phyloP scores from a whole-genome alignment of 1,139 yeast species.

The Suhomyces choctaworum region DNA sequence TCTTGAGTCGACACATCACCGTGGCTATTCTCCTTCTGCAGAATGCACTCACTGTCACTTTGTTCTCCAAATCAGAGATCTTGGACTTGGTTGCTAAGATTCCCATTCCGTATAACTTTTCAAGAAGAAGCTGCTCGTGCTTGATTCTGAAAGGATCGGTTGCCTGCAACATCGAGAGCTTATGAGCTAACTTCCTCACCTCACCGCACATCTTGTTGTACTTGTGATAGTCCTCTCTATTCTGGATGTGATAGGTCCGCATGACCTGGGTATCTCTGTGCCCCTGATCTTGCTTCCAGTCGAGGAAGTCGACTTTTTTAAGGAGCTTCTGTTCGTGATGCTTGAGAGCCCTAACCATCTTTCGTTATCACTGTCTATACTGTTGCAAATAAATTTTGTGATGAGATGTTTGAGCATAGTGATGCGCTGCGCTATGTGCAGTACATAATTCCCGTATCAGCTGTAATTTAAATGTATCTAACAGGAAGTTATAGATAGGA shows the following conservation, averaged over 20 bases:
- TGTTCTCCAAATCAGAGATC: slow-evolving; percentile 89
- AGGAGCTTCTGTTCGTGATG: slow-evolving; percentile 94
- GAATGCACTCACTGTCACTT: slow-evolving; percentile 85
- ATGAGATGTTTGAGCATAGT: slow-evolving; percentile 5
- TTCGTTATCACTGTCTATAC: too few species aligned
- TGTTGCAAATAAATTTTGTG: slow-evolving; percentile 11
- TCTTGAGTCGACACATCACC: slow-evolving; percentile 89
- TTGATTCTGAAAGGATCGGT: slow-evolving; percentile 81
- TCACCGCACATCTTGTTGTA: slow-evolving; percentile 92
- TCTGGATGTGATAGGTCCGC: slow-evolving; percentile 90
- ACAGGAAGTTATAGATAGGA: too few species aligned
- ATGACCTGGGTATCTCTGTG: slow-evolving; percentile 95
- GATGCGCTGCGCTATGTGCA: background rate
- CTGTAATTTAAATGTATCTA: too few species aligned
- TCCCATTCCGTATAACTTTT: slow-evolving; percentile 87
- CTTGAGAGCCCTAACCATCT: slow-evolving; percentile 90
- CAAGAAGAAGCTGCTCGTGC: slow-evolving; percentile 84
- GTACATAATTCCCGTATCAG: background rate
- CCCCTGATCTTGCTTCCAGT: slow-evolving; percentile 95
- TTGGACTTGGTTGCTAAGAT: slow-evolving; percentile 80
- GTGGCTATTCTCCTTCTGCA: slow-evolving; percentile 93
- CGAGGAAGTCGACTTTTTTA: slow-evolving; percentile 93
- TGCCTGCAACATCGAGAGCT: slow-evolving; percentile 79
- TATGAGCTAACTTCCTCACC: slow-evolving; percentile 81
- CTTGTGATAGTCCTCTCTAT: slow-evolving; percentile 93